Percentiles rank a stretch among this genome's conserved stretches.
phyloP scores from a whole-genome alignment of 352 stramenopile genomes.

The Phytophthora vignae region DNA sequence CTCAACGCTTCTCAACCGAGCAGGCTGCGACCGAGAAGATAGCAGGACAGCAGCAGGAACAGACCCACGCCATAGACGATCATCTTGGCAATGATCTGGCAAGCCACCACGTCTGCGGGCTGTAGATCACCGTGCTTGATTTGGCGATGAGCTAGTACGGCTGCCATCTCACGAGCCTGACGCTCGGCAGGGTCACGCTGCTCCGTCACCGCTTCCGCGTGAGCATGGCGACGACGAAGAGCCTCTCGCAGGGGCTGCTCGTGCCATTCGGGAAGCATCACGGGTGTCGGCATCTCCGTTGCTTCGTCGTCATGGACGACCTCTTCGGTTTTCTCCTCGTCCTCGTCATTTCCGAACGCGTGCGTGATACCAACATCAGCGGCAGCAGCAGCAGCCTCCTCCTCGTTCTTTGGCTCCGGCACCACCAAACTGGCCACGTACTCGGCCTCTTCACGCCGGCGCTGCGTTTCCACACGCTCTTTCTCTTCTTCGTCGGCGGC shows the following conservation, averaged over 20 bases:
- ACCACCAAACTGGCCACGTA: constrained; percentile 49
- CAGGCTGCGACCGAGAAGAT: constrained; percentile 36
- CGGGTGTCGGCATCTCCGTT: constrained; percentile 17
- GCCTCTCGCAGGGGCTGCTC: constrained; percentile 52
- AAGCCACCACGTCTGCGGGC: constrained; percentile 53
- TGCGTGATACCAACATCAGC: constrained; percentile 44
- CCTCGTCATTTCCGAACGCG: constrained; percentile 53
- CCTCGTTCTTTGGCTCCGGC: constrained; percentile 26
- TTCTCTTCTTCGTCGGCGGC: constrained; percentile 62
- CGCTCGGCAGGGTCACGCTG: constrained; percentile 51
- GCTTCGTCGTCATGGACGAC: constrained; percentile 20
- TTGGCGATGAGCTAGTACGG: constrained; percentile 53
- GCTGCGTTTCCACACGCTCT: constrained; percentile 36
- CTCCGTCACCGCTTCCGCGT: constrained; percentile 30
- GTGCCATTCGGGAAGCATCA: constrained; percentile 74
- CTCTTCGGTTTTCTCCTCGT: constrained; percentile 44
- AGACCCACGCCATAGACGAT: constrained; percentile 50
- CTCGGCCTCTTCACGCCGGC: constrained; percentile 41
- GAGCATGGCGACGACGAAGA: constrained; percentile 61
- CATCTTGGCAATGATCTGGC: constrained; percentile 55
- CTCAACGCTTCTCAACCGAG: constrained; percentile 27
- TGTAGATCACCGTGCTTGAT: constrained; percentile 48
- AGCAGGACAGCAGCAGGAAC: constrained; percentile 46
- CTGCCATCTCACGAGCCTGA: constrained; percentile 61
- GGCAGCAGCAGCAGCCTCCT: constrained; percentile 16